Evolutionary conservation across 2,329 filamentous ascomycete genomes (phyloP).

Genomic region (Arthrobotrys pseudoclavata): DNA sequence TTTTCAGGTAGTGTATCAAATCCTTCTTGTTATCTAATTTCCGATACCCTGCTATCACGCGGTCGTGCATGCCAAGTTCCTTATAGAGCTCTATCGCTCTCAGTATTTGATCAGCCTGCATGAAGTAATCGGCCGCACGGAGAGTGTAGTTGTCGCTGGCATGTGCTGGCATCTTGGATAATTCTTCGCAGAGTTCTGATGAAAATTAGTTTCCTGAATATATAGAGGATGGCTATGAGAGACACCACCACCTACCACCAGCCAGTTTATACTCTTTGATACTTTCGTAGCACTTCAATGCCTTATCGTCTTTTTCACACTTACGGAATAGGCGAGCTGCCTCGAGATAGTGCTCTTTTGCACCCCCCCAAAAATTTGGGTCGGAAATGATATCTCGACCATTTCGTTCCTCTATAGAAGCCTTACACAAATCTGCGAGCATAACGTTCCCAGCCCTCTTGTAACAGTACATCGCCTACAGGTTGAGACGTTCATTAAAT

Average conservation of each 20-base stretch:
- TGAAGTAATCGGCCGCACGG: conserved; percentile 24
- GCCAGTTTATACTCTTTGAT: conserved; percentile 25
- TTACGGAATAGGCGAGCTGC: conserved; percentile 19
- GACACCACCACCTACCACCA: conserved; percentile 5
- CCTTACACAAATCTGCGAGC: conserved; percentile 22
- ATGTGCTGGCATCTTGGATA: not conserved
- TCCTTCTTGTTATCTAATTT: conserved; percentile 1
- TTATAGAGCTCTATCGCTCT: conserved; percentile 26
- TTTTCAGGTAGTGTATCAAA: conserved; percentile 12
- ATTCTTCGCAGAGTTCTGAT: conserved; percentile 22
- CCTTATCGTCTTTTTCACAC: conserved; percentile 18
- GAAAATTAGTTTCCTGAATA: conserved; percentile 1
- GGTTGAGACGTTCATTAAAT: not conserved
- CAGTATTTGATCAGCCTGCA: not conserved
- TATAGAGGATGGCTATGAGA: not conserved
- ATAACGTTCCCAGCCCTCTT: not conserved
- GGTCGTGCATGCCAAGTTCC: conserved; percentile 10
- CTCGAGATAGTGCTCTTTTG: conserved; percentile 12
- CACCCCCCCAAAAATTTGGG: not conserved
- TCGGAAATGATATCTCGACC: conserved; percentile 34
- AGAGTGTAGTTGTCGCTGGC: not conserved
- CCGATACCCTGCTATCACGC: conserved; percentile 20
- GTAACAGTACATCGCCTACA: conserved; percentile 37
- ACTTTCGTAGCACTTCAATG: conserved; percentile 33
- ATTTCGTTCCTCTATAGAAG: conserved; percentile 19